Evolutionary conservation across 805 yeast genomes (phyloP).

Genomic region (Nakazawaea peltata): DNA sequence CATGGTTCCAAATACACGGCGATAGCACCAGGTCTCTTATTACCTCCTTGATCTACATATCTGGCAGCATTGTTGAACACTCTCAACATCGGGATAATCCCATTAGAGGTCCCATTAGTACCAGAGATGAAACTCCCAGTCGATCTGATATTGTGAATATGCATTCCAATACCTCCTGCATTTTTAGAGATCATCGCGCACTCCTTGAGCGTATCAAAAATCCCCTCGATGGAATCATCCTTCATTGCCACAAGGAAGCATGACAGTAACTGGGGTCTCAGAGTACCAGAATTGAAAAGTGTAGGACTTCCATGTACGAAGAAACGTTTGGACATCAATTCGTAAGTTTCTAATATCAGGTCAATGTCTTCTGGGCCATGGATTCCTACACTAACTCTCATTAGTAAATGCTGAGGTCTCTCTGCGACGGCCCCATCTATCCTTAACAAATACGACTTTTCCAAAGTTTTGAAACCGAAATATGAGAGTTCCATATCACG

Average conservation of each 20-base stretch:
- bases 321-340: slow-evolving; percentile 49
- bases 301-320: slow-evolving; percentile 61
- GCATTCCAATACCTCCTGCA: slow-evolving; percentile 60
- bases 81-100: slow-evolving; percentile 55
- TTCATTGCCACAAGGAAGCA: slow-evolving; percentile 58
- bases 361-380: slow-evolving; percentile 43
- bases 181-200: slow-evolving; percentile 56
- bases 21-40: slow-evolving; percentile 59
- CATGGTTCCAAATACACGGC: slow-evolving; percentile 56
- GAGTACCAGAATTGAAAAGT: slow-evolving; percentile 55
- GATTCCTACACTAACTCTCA: slow-evolving; percentile 57
- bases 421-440: slow-evolving; percentile 50
- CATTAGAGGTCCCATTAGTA: slow-evolving; percentile 56
- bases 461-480: slow-evolving; percentile 55
- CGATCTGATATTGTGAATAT: slow-evolving; percentile 50
- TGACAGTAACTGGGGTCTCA: slow-evolving; percentile 52
- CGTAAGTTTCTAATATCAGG: slow-evolving; percentile 46
- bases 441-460: slow-evolving; percentile 48
- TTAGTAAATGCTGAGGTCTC: slow-evolving; percentile 53
- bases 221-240: slow-evolving; percentile 57
- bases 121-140: slow-evolving; percentile 57
- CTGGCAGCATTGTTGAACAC: slow-evolving; percentile 58
- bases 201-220: slow-evolving; percentile 51
- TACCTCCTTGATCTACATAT: slow-evolving; percentile 61
- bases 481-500: slow-evolving; percentile 56